These are phyloP conservation scores for Trichoderma asperelloides DNA, from an alignment of 495 filamentous ascomycete species.

Conservation along the genomic window DNA sequence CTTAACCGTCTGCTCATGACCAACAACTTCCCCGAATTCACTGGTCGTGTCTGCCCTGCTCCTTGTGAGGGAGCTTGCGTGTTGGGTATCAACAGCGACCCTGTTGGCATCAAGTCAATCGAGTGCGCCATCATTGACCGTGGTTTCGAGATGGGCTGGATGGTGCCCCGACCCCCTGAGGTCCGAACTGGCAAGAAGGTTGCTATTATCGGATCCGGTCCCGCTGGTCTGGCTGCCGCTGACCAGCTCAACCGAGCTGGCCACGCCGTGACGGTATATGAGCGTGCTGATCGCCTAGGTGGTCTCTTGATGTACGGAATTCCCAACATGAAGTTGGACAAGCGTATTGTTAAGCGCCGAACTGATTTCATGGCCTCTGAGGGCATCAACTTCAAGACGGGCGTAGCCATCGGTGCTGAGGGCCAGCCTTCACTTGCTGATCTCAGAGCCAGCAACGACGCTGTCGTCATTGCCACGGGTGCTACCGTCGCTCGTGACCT, in stretches of 20 bases:
- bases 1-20: conserved; percentile 95
- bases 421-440: conserved; percentile 53
- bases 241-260: conserved; percentile 95
- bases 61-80: conserved; percentile 98
- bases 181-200: conserved; percentile 83
- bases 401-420: conserved; percentile 72
- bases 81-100: conserved; percentile 96
- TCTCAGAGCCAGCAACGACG: conserved; percentile 68
- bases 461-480: conserved; percentile 92
- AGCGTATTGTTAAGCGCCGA: conserved; percentile 92
- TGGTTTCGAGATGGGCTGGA: conserved; percentile 99
- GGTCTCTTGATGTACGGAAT: conserved; percentile 98
- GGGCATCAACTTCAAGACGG: conserved; percentile 75
- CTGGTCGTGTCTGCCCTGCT: conserved; percentile 94
- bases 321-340: conserved; percentile 99
- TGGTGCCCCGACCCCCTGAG: conserved; percentile 75
- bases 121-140: conserved; percentile 99
- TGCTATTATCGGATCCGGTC: conserved; percentile 91
- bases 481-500: conserved; percentile 95
- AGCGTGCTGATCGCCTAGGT: conserved; percentile 87
- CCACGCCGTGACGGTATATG: conserved; percentile 87
- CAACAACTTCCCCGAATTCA: conserved; percentile 99
- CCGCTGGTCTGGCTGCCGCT: conserved; percentile 82
- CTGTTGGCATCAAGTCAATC: conserved; percentile 97
- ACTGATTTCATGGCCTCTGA: conserved; percentile 94